phyloP scores from a whole-genome alignment of 495 filamentous ascomycete genomes.

The Aspergillus conjunctus region DNA sequence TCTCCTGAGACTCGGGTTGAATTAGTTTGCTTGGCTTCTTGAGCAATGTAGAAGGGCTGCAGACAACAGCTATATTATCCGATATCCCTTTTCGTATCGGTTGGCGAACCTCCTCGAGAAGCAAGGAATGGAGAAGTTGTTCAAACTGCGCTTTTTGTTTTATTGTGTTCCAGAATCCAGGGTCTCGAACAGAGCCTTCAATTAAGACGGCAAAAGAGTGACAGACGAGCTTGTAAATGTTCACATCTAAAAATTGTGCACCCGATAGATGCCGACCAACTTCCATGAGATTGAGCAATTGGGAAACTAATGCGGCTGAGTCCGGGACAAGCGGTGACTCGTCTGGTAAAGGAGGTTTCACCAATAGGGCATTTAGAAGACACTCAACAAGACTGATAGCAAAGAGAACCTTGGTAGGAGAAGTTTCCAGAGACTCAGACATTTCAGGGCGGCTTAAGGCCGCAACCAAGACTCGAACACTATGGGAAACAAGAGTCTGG shows the following conservation, averaged over 20 bases:
- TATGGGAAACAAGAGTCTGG: slow-evolving; percentile 45
- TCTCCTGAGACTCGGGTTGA: slow-evolving; percentile 12
- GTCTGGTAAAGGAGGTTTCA: slow-evolving; percentile 19
- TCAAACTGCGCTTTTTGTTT: slow-evolving; percentile 47
- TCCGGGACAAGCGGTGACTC: slow-evolving; percentile 25
- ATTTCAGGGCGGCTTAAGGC: slow-evolving; percentile 45
- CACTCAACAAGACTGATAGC: slow-evolving; percentile 42
- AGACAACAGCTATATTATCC: slow-evolving; percentile 41
- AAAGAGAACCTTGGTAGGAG: slow-evolving; percentile 32
- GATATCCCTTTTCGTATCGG: slow-evolving; percentile 39
- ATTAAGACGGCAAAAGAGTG: slow-evolving; percentile 64
- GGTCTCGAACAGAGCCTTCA: slow-evolving; percentile 63
- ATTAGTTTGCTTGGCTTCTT: slow-evolving; percentile 29
- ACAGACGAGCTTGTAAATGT: slow-evolving; percentile 46
- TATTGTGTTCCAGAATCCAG: slow-evolving; percentile 61
- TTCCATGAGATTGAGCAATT: slow-evolving; percentile 37
- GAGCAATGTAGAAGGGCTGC: slow-evolving; percentile 30
- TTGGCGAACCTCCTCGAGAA: slow-evolving; percentile 38
- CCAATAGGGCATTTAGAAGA: slow-evolving; percentile 35
- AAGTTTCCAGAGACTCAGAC: slow-evolving; percentile 22
- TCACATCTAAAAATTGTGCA: slow-evolving; percentile 13
- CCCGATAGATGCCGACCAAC: slow-evolving; percentile 24
- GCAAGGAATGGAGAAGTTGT: slow-evolving; percentile 38
- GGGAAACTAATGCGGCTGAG: slow-evolving; percentile 28
- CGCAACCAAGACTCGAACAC: slow-evolving; percentile 42